Base-by-base conservation (phyloP, 352 stramenopile species). In the Phytophthora palmivora region DNA sequence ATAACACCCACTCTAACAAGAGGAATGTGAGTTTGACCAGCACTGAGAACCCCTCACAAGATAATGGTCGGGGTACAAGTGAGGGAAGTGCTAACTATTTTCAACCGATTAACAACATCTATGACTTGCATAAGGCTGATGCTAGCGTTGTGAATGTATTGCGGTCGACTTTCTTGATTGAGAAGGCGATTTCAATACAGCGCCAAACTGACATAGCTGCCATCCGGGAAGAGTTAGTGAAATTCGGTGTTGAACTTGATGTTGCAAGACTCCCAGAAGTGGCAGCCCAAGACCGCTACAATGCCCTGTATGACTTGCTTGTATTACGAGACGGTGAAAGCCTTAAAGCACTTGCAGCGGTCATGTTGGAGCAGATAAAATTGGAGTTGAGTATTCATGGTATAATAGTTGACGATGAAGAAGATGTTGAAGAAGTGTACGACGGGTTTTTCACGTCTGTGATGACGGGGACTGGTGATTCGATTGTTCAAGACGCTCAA, bases 291-390 rank as follows among this genome's bases (percentile, higher is more conserved):
- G 65, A 80, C 2, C 82, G 82, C 28, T 94, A 92, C 34, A 64
- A 70, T 9, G 32, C 42, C 1, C 41, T 94, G 22, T 94, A 88
- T 36, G 83, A 89, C 32, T 66, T 86, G 37, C 79, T 92, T 34
- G 79, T 91, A 0, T 61, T 92, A 18, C 79, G 81, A 24, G 82
- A 91, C 39, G 85, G 85, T 4, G 81, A 91, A 46, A 87, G 82
- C 48, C 75, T 92, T 16, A 78, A 82, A 43, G 48, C 71, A 10
- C 72, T 91, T 10, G 85, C 85, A 6, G 58, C 72, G 18, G 67
- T 72, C 8, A 74, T 91, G 48, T 60, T 94, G 14, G 59, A 70
- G 38, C 83, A 87, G 41, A 94, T 94, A 60, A 88, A 88, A 19
- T 51, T 87, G 7, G 79, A 90, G 48, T 56, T 94, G 12, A 75